Base-by-base conservation (phyloP, 78 protist genomes). In the Dictyostelium purpureum region DNA sequence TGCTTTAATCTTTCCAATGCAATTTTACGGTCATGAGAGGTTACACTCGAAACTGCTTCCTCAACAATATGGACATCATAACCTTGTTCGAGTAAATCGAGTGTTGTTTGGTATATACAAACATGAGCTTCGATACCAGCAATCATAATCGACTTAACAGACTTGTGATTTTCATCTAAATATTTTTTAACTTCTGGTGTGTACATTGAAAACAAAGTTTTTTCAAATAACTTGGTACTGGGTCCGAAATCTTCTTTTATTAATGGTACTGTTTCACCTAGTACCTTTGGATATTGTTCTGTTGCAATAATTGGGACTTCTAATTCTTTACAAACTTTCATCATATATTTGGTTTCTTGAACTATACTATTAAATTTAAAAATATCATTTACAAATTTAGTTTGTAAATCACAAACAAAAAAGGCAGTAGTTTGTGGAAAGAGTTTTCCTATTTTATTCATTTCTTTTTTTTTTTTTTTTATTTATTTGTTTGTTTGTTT, bases 41-140 rank as follows among this genome's bases (percentile, higher is more conserved):
- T 18, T 47, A 67, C 74, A 4, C 87, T 65, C 4, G 93, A 71
- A 37, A 80, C 77, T 18, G 94, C 97, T 57, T 95, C 97, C 16
- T 54, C 87, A 1, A 95, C 70, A 9, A 90, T 65, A 80, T 95
- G 97, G 14, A 95, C 97, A 21, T 78, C 79, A 63, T 87, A 90
- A 66, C 97, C 95, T 24, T 73, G 7, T 33, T 70, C 87, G 2
- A 90, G 45, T 14, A 95, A 70, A 43, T 95, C 97, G 35, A 95
- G 51, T 49, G 94, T 47, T 18, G 97, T 85, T 63, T 90, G 95
- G 31, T 61, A 61, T 1, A 95, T 85, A 37, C 97, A 95, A 7
- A 90, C 94, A 77, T 95, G 97, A 3, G 79, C 67, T 69, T 95
- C 97, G 3, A 90, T 74, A 37, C 97, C 97, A 61, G 93, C 65